Base-by-base conservation (phyloP, 768 basidiomycete species). In the Lepiota brunneoincarnata region DNA sequence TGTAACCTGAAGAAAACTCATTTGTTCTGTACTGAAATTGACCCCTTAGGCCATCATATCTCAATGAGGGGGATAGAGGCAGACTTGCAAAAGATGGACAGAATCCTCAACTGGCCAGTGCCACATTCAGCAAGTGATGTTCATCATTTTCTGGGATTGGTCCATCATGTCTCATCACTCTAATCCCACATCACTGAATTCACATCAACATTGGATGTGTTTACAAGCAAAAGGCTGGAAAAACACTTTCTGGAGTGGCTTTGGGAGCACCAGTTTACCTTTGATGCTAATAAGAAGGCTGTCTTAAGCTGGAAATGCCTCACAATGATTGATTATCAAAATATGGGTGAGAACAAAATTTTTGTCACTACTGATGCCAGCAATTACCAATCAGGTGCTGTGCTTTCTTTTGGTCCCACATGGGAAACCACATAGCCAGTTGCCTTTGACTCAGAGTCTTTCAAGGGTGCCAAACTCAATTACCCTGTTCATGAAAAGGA, bases 31-130 rank as follows among this genome's bases (percentile, higher is more conserved):
- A 9, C 43, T 0, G 59, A 67, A 31, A 28, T 72, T 37, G 63
- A 69, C 18, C 50, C 72, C 9, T 60, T 74, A 38, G 66, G 71
- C 9, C 69, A 74, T 37, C 58, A 65, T 12, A 73, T 75, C 55
- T 59, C 71, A 1, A 62, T 67, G 28, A 62, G 68, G 26, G 70
- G 75, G 6, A 60, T 75, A 24, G 0, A 43, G 46, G 2, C 58
- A 2, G 52, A 59, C 17, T 4, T n/a, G 12, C 12, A 20, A 2
- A 24, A 24, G 11, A 17, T 42, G 41, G n/a, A 24, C 4, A 20
- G 20, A 12, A 43, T 43, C 20, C 24, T 21, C 12, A 6, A 21
- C 41, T 24, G 20, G 24, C 41, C 41, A 11, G 17, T 14, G 11
- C 24, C 24, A 17, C 24, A 11, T 14, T 43, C 41, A 14, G 20